Conservation (phyloP, 2,329 filamentous ascomycete species). For the Penicillium thymicola region DNA sequence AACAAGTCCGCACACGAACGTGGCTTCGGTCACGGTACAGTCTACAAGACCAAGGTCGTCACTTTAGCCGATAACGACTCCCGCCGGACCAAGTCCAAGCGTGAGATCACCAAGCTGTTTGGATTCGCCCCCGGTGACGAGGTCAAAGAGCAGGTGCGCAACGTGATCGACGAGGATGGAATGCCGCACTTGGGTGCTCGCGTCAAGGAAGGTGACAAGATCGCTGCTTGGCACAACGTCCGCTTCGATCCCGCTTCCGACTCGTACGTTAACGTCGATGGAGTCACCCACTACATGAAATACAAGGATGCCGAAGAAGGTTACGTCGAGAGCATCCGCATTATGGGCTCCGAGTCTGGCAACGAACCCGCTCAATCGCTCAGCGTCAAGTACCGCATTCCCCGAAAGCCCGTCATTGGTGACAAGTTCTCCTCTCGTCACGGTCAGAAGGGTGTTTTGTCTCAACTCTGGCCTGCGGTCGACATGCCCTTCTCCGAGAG, state of each 20-base stretch:
- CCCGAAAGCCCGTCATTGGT: constrained; percentile 86
- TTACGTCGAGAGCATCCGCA: constrained; percentile 87
- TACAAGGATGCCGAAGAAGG: constrained; percentile 90
- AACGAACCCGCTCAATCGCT: constrained; percentile 81
- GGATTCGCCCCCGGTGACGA: constrained; percentile 80
- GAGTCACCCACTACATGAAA: constrained; percentile 80
- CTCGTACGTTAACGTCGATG: constrained; percentile 80
- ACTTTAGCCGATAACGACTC: constrained; percentile 75
- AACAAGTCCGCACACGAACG: constrained; percentile 97
- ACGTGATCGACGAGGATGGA: constrained; percentile 80
- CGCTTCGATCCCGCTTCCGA: constrained; percentile 67
- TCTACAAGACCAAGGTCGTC: constrained; percentile 96
- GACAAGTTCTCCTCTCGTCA: constrained; percentile 99
- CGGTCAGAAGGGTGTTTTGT: constrained; percentile 95
- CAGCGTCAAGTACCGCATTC: constrained; percentile 89
- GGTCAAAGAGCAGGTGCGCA: constrained; percentile 67
- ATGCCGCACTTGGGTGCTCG: constrained; percentile 75
- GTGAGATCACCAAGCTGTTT: constrained; percentile 75
- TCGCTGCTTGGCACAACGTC: constrained; percentile 88
- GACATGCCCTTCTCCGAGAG: constrained; percentile 98
- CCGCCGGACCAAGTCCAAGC: constrained; percentile 61
- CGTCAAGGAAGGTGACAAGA: constrained; percentile 74
- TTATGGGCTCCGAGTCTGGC: constrained; percentile 82
- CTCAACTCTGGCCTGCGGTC: constrained; percentile 88
- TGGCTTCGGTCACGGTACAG: constrained; percentile 90